Conservation (phyloP, 345 rosid genomes). For the Dovyalis caffra region DNA sequence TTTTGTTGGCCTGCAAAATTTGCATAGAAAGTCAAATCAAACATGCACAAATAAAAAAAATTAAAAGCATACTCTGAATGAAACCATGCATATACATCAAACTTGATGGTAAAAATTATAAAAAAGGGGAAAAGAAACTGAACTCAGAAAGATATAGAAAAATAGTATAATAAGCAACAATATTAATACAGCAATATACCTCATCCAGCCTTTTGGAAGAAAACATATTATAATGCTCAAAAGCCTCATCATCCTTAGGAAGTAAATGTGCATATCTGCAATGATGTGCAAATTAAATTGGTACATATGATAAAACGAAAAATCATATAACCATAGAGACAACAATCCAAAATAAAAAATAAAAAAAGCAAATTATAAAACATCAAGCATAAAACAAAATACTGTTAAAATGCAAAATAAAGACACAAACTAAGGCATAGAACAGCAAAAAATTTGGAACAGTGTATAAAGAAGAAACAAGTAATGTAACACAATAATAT, state of each 20-base stretch:
- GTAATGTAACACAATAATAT: neutral
- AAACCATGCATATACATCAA: neutral
- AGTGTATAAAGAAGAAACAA: neutral
- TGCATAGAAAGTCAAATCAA: neutral
- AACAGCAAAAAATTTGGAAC: neutral
- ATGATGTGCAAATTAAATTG: slow-evolving; percentile 4
- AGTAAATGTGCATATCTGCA: slow-evolving; percentile 89
- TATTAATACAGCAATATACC: slow-evolving; percentile 39
- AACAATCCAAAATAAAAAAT: neutral
- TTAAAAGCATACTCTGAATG: slow-evolving; percentile 2
- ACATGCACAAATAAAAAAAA: neutral
- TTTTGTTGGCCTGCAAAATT: slow-evolving; percentile 78
- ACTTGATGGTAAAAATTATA: neutral
- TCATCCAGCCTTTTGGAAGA: slow-evolving; percentile 84
- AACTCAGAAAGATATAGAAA: neutral
- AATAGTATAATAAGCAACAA: neutral
- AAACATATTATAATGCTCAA: slow-evolving; percentile 70
- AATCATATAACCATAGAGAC: neutral
- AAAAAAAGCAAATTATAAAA: neutral
- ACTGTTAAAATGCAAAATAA: neutral
- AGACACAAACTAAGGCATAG: neutral
- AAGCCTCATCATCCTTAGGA: slow-evolving; percentile 84
- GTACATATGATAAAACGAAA: neutral
- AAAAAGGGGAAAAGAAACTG: neutral
- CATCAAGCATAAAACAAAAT: neutral